A percentile compares a stretch with the other conserved stretches of the same genome.
Conservation (phyloP, 2,329 filamentous ascomycete species). For the Colletotrichum graminicola region DNA sequence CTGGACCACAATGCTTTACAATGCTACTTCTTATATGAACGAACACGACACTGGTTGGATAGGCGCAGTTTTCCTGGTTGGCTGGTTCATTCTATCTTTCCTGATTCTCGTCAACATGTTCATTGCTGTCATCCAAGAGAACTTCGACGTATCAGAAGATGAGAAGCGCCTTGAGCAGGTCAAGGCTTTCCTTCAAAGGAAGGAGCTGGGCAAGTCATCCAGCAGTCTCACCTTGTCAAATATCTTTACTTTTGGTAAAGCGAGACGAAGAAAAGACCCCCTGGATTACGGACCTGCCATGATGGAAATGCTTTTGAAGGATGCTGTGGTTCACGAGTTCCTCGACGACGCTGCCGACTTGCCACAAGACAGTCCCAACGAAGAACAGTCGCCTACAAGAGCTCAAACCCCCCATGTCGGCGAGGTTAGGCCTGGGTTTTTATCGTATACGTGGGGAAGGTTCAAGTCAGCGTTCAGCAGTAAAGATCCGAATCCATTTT, state of each 20-base stretch:
- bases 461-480: constrained; percentile 68
- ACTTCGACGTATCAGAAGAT: constrained; percentile 98
- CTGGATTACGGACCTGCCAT: constrained; percentile 92
- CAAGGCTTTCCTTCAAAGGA: constrained; percentile 91
- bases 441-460: constrained; percentile 73
- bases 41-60: constrained; percentile 86
- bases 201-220: constrained; percentile 80
- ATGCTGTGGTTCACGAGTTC: constrained; percentile 94
- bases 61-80: constrained; percentile 87
- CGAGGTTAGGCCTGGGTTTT: constrained; percentile 66
- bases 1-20: constrained; percentile 92
- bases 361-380: constrained; percentile 52
- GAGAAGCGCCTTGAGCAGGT: constrained; percentile 98
- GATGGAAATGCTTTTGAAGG: constrained; percentile 96
- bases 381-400: constrained; percentile 50
- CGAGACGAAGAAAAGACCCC: constrained; percentile 78
- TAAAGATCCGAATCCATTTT: constrained; percentile 93
- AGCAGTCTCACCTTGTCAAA: constrained; percentile 82
- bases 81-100: constrained; percentile 96
- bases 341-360: constrained; percentile 78
- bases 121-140: constrained; percentile 99
- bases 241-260: constrained; percentile 73
- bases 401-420: constrained; percentile 53
- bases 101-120: constrained; percentile 99
- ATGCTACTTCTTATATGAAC: constrained; percentile 77